Evolutionary conservation across 1,139 yeast genomes (phyloP), one percentile per base, ranked within the genome.

Genomic region (Petasospora fabianii): DNA sequence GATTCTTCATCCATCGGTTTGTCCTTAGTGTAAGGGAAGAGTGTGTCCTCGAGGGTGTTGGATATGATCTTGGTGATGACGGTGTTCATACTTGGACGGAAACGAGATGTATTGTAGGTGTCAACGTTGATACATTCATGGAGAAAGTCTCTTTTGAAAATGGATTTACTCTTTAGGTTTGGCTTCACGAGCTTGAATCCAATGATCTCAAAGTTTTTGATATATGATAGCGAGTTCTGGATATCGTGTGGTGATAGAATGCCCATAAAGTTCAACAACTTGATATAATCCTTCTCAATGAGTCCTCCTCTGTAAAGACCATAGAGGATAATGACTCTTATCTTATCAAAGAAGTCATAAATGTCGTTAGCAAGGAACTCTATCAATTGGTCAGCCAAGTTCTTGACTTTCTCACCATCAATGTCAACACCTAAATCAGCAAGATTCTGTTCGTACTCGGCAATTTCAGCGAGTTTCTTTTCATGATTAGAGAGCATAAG

Each of bases 251-350:
- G 66, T 36, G 75, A 73, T 29, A 66, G 62, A 13, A 86, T 74
- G 0, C 82, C 84, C 35, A 85, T 76, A 54, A 90, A 94, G 39
- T 71, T 65, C 34, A 81, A 73, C 32, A 92, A 63, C 55, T 92
- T 88, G 37, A 67, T 64, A 49, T 84, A 77, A 64, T 92, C 99
- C 8, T 71, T 60, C 50, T 80, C 83, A 14, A 86, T 71, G 21
- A 92, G 66, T 0, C 99, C 98, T 5, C 94, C 92, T 49, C 97
- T 71, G 60, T 80, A 84, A 28, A 88, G 61, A 1, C 90, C 84
- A 60, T 92, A 92, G 5, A 84, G 65, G 22, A 86, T 67, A n/a
- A 92, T 74, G 32, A 85, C 68, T 46, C 98, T 73, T 48, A 87
- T 69, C 56, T 86, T 86, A 53, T 87, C 94, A 34, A 73, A 70